These are phyloP conservation scores for Podila horticola DNA, from an alignment of 192 early-diverging fungal species.

Conservation along the genomic window DNA sequence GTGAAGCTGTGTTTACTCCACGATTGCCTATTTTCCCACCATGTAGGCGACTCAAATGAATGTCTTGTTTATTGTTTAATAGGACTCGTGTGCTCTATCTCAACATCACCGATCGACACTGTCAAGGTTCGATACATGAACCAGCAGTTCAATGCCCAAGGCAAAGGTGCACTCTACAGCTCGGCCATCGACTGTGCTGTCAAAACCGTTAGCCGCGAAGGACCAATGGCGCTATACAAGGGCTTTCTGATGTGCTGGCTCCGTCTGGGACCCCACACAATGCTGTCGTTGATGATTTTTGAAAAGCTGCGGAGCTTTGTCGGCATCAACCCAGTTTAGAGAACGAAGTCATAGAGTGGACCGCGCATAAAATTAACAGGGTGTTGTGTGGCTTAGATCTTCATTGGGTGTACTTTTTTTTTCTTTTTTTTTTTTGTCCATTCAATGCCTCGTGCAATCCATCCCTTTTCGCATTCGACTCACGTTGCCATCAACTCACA, in stretches of 20 bases:
- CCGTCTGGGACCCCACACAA: constrained; percentile 64
- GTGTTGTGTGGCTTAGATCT: not conserved
- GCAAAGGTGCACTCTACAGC: constrained; percentile 29
- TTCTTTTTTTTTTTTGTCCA: no score
- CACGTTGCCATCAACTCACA: no score
- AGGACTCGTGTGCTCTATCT: constrained; percentile 47
- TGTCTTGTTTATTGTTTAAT: not conserved
- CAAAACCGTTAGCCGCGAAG: constrained; percentile 54
- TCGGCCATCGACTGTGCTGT: constrained; percentile 42
- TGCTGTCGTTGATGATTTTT: constrained; percentile 59
- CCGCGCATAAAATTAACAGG: not conserved
- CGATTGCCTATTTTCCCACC: no score
- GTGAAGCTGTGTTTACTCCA: not conserved
- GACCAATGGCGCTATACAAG: constrained; percentile 57
- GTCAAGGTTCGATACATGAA: constrained; percentile 55
- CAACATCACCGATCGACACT: constrained; percentile 49
- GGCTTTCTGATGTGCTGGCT: constrained; percentile 64
- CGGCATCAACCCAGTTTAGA: constrained; percentile 49
- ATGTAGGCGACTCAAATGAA: not conserved
- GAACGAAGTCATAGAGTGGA: no score
- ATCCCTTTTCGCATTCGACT: no score
- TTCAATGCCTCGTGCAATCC: no score
- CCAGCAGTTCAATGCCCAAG: constrained; percentile 43
- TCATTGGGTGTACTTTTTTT: no score
- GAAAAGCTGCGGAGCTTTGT: constrained; percentile 53